A percentile compares a stretch with the other conserved stretches of the same genome.
Conservation (phyloP, 73 alveolate species). For the Chromera velia region DNA sequence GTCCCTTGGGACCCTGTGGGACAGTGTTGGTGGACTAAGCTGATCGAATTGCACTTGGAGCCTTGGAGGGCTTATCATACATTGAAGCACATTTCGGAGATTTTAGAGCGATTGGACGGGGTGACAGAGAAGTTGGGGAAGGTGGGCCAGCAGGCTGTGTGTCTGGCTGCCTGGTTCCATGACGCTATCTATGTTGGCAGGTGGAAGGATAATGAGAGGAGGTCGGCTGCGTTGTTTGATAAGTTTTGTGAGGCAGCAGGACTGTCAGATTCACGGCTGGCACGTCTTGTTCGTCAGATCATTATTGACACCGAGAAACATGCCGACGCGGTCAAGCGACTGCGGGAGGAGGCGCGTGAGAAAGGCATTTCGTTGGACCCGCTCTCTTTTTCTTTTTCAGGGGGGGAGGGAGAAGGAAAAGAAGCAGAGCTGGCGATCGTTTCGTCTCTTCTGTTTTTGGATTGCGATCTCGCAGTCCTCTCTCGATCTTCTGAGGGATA, state of each 20-base stretch:
- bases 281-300: not conserved
- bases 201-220: not conserved
- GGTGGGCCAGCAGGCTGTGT: not conserved
- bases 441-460: not conserved
- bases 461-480: not conserved
- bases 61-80: not conserved
- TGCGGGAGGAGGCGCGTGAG: not conserved
- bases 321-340: not conserved
- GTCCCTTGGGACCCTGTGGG: too few relatives aligned
- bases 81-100: not conserved
- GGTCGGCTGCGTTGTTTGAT: not conserved
- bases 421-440: not conserved
- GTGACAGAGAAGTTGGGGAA: too few relatives aligned
- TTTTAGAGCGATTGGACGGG: too few relatives aligned
- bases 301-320: not conserved
- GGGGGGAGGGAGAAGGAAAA: not conserved
- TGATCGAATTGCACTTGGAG: not conserved
- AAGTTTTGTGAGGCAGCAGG: not conserved
- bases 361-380: too few relatives aligned
- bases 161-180: not conserved
- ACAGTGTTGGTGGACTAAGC: not conserved
- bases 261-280: not conserved
- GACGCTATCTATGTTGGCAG: not conserved
- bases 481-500: not conserved
- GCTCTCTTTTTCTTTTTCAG: too few relatives aligned